These are phyloP conservation scores for Rhodotorula sp. DNA, from an alignment of 1,284 basidiomycete species.

Conservation along the genomic window DNA sequence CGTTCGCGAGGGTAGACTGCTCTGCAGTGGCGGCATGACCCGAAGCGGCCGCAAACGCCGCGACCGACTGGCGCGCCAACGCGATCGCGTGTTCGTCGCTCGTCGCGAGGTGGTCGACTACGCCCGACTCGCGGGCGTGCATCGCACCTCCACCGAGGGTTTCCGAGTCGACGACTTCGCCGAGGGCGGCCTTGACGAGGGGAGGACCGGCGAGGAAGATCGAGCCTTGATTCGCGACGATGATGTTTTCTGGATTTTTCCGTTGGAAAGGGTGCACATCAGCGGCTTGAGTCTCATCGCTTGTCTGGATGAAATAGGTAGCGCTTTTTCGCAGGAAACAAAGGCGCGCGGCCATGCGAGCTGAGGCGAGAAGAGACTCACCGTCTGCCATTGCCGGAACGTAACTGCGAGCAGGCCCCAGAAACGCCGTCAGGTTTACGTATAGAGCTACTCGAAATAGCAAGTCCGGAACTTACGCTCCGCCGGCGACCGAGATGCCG, in stretches of 20 bases:
- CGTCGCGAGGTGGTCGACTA: constrained; percentile 85
- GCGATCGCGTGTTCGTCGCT: constrained; percentile 85
- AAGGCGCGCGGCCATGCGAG: neutral
- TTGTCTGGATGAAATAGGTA: too few species aligned
- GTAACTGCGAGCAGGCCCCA: constrained; percentile 61
- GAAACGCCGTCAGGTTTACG: neutral
- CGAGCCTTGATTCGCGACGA: constrained; percentile 86
- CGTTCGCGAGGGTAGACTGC: neutral
- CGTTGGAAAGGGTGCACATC: neutral
- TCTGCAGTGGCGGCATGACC: constrained; percentile 37
- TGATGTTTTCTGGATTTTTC: constrained; percentile 67
- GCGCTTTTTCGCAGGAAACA: neutral
- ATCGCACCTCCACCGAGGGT: constrained; percentile 83
- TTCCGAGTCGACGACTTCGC: constrained; percentile 89
- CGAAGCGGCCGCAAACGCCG: constrained; percentile 60
- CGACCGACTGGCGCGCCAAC: constrained; percentile 76
- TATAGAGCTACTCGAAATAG: neutral
- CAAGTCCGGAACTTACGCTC: constrained; percentile 1
- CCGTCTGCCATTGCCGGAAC: constrained; percentile 91
- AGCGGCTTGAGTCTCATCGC: neutral
- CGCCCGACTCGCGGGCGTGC: constrained; percentile 91
- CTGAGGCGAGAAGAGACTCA: neutral
- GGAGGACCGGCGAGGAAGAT: constrained; percentile 97
- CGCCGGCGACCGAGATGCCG: constrained; percentile 81
- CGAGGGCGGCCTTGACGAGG: constrained; percentile 90